Evolutionary conservation across 2,329 filamentous ascomycete genomes (phyloP).

Genomic region (Colletotrichum tabaci): DNA sequence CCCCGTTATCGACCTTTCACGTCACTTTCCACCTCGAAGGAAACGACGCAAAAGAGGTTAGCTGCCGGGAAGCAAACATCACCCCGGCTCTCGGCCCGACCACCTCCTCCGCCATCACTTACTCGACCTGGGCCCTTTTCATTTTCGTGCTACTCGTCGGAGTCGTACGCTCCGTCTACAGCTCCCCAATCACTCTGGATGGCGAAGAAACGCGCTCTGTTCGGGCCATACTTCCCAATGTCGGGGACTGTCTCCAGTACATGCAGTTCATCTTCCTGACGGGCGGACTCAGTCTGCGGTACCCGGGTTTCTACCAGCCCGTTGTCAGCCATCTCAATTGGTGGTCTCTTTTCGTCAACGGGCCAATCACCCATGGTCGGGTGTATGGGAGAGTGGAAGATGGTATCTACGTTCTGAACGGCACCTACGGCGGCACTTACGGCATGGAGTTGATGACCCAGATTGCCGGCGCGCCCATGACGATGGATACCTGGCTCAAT

Average conservation of each 20-base stretch:
- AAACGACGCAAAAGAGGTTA: conserved; percentile 18
- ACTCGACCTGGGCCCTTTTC: conserved; percentile 41
- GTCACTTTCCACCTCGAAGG: conserved; percentile 32
- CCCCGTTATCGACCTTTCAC: conserved; percentile 41
- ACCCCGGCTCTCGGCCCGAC: conserved; percentile 38
- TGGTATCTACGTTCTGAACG: conserved; percentile 77
- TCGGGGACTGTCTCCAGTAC: conserved; percentile 77
- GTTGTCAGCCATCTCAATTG: conserved; percentile 77
- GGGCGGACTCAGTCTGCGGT: conserved; percentile 77
- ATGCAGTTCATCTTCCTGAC: conserved; percentile 82
- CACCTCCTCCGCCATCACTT: conserved; percentile 34
- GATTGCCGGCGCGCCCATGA: conserved; percentile 74
- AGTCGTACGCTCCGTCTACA: conserved; percentile 23
- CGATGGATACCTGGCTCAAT: conserved; percentile 78
- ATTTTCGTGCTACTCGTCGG: conserved; percentile 43
- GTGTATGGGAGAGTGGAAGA: conserved; percentile 56
- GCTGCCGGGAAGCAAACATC: conserved; percentile 42
- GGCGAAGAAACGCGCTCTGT: conserved; percentile 13
- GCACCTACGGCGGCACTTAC: conserved; percentile 67
- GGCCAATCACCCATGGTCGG: conserved; percentile 45
- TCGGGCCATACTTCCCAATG: conserved; percentile 42
- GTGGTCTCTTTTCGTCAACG: conserved; percentile 75
- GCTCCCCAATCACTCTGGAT: conserved; percentile 24
- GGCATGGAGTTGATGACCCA: conserved; percentile 79
- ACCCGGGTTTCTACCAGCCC: conserved; percentile 82